A percentile compares a stretch with the other conserved stretches of the same genome.
These are phyloP conservation scores for Arthroderma sp. DNA, from an alignment of 2,329 filamentous ascomycete species.

Conservation along the genomic window DNA sequence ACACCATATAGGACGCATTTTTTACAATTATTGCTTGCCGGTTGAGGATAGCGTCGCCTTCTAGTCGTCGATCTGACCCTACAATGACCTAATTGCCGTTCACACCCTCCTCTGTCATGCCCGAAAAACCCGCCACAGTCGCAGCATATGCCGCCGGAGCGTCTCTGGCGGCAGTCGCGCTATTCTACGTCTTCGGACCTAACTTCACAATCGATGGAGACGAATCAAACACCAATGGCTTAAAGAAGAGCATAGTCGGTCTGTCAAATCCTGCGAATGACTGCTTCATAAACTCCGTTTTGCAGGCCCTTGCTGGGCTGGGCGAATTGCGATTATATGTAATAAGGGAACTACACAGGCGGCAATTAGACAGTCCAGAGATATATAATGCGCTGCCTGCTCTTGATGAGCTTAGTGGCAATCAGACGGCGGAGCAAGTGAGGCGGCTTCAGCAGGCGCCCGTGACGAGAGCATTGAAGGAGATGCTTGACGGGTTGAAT, in stretches of 20 bases:
- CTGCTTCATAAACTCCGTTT: slow-evolving; percentile 91
- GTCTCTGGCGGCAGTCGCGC: slow-evolving; percentile 82
- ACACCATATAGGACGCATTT: too few relatives aligned
- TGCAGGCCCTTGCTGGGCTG: slow-evolving; percentile 83
- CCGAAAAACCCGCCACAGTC: slow-evolving; percentile 67
- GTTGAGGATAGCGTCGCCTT: too few relatives aligned
- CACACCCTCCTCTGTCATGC: slow-evolving; percentile 37
- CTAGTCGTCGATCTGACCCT: background rate
- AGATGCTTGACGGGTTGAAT: slow-evolving; percentile 82
- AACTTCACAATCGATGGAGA: slow-evolving; percentile 90
- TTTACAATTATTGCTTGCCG: too few relatives aligned
- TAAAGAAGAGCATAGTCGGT: slow-evolving; percentile 80
- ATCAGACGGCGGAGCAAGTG: slow-evolving; percentile 34
- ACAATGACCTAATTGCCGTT: background rate
- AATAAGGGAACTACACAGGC: slow-evolving; percentile 78
- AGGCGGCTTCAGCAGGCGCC: slow-evolving; percentile 60
- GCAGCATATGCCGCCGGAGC: slow-evolving; percentile 91
- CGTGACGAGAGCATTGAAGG: slow-evolving; percentile 78
- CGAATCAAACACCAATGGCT: slow-evolving; percentile 42
- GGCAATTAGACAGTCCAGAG: slow-evolving; percentile 62
- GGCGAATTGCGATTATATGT: slow-evolving; percentile 82
- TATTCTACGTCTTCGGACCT: slow-evolving; percentile 96
- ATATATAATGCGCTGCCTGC: slow-evolving; percentile 55
- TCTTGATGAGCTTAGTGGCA: slow-evolving; percentile 25
- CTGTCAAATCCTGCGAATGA: slow-evolving; percentile 86